Evolutionary conservation across 345 rosid genomes (phyloP).

Genomic region (Jatropha curcas): DNA sequence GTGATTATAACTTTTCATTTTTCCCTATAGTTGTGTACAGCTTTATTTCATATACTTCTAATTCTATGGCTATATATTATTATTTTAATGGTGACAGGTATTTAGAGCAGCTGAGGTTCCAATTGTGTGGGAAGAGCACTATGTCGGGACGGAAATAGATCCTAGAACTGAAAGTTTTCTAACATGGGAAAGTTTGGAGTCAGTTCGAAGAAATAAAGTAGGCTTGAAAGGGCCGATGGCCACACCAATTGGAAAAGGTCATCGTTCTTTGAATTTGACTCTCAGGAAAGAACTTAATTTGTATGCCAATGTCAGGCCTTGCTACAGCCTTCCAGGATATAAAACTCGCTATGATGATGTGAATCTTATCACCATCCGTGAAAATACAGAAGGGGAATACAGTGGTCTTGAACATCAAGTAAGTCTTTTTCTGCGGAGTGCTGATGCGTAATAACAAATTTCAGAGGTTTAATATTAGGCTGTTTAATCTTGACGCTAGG

Average conservation of each 20-base stretch:
- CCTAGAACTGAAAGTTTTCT: conserved; percentile 97
- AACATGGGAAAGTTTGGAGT: conserved; percentile 97
- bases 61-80: background rate
- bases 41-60: background rate
- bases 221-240: conserved; percentile 99
- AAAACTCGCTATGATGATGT: conserved; percentile 94
- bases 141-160: conserved; percentile 75
- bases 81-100: conserved; percentile 37
- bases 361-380: conserved; percentile 89
- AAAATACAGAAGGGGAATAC: conserved; percentile 98
- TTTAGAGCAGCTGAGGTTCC: conserved; percentile 81
- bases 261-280: conserved; percentile 90
- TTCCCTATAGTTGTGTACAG: background rate
- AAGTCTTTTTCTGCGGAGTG: conserved; percentile 28
- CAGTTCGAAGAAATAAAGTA: conserved; percentile 76
- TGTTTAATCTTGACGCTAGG: conserved; percentile 42
- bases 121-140: conserved; percentile 98
- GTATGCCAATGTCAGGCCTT: conserved; percentile 97
- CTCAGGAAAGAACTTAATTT: conserved; percentile 94
- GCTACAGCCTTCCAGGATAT: conserved; percentile 96
- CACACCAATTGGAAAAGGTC: conserved; percentile 98
- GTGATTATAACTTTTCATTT: background rate
- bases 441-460: background rate
- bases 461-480: background rate
- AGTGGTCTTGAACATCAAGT: conserved; percentile 99